A percentile compares a stretch with the other conserved stretches of the same genome.
These are phyloP conservation scores for Cutaneotrichosporon mucoides DNA, from an alignment of 1,284 basidiomycete species.

Conservation along the genomic window DNA sequence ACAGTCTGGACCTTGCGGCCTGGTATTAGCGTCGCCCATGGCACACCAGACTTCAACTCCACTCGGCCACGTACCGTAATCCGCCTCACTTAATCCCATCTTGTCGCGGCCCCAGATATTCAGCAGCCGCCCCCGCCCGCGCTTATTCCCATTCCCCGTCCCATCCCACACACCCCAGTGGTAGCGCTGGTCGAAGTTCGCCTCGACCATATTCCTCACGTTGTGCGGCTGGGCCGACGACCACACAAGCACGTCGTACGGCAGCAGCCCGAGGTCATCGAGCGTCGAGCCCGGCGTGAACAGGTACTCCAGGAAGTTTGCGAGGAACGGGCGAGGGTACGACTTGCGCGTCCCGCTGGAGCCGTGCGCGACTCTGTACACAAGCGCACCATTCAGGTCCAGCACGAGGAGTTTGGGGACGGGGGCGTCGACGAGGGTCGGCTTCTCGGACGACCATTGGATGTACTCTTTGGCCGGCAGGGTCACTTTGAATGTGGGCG, in stretches of 20 bases:
- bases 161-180: constrained; percentile 37
- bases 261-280: constrained; percentile 16
- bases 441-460: not conserved
- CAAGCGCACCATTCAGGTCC: constrained; percentile 47
- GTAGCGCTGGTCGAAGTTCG: constrained; percentile 32
- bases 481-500: too few relatives aligned
- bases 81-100: constrained; percentile 36
- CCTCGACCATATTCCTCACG: constrained; percentile 44
- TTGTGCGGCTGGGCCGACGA: constrained; percentile 47
- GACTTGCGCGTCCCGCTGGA: constrained; percentile 14
- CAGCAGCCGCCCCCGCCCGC: constrained; percentile 35
- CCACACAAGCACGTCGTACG: constrained; percentile 48
- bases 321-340: constrained; percentile 43
- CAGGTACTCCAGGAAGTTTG: constrained; percentile 44
- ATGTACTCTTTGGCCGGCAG: not conserved
- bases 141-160: constrained; percentile 1
- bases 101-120: constrained; percentile 47
- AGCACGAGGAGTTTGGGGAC: constrained; percentile 41
- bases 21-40: constrained; percentile 5
- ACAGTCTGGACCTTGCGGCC: constrained; percentile 42
- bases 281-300: constrained; percentile 21
- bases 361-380: constrained; percentile 28
- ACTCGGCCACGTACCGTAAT: not conserved
- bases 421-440: not conserved
- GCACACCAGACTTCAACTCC: not conserved